A percentile compares a stretch with the other conserved stretches of the same genome.
Conservation (phyloP, 495 filamentous ascomycete species). For the Penicillium argentinense region DNA sequence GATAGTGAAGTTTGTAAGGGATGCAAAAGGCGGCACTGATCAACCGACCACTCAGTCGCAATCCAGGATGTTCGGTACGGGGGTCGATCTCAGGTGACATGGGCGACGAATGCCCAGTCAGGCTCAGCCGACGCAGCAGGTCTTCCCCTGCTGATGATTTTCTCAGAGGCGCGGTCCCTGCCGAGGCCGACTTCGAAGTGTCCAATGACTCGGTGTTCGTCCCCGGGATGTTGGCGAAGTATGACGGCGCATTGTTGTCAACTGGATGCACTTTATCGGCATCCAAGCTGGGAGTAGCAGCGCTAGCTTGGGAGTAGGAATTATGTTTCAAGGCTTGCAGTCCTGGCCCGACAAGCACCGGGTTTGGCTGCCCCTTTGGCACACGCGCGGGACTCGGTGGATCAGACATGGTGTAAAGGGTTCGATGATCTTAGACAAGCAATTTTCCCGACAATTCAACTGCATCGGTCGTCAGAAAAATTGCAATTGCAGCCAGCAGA, state of each 20-base stretch:
- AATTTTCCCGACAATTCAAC: conserved; percentile 9
- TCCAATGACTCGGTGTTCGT: conserved; percentile 15
- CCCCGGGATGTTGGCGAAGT: conserved; percentile 34
- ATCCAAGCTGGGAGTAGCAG: conserved; percentile 27
- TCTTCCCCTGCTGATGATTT: conserved; percentile 59
- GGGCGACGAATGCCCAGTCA: conserved; percentile 37
- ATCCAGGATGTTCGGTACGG: conserved; percentile 60
- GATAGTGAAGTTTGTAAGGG: conserved; percentile 70
- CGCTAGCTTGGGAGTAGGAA: conserved; percentile 28
- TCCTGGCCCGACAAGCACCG: conserved; percentile 36
- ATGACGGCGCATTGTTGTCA: conserved; percentile 26
- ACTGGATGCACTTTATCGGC: conserved; percentile 20
- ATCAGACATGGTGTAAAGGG: conserved; percentile 33
- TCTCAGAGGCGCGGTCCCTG: conserved; percentile 46
- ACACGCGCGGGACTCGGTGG: conserved; percentile 28
- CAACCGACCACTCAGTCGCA: conserved; percentile 75
- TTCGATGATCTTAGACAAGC: conserved; percentile 4
- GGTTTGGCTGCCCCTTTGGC: conserved; percentile 36
- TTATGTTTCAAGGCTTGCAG: conserved; percentile 34
- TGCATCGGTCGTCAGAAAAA: conserved; percentile 10
- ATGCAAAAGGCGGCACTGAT: conserved; percentile 87
- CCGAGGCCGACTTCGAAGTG: conserved; percentile 23
- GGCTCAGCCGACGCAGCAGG: conserved; percentile 62
- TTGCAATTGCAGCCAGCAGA: conserved; percentile 21
- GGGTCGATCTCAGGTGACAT: conserved; percentile 56